phyloP scores from a whole-genome alignment of 352 stramenopile species.

The Aphanomyces euteiches region DNA sequence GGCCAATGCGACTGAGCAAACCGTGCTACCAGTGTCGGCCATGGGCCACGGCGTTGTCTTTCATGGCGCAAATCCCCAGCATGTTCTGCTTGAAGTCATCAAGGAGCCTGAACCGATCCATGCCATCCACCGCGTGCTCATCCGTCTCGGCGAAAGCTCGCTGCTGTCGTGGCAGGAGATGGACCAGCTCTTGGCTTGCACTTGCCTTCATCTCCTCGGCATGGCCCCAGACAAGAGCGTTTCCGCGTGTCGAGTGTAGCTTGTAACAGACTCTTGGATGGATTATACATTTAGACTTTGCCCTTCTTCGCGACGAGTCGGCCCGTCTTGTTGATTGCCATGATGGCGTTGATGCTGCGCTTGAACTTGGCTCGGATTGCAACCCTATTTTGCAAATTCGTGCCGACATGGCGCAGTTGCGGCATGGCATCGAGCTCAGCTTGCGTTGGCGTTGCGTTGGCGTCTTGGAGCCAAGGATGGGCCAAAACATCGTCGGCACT shows the following conservation, averaged over 20 bases:
- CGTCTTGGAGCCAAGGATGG: constrained; percentile 73
- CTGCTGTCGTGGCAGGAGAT: constrained; percentile 12
- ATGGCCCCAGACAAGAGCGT: background rate
- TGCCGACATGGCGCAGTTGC: constrained; percentile 51
- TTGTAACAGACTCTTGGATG: background rate
- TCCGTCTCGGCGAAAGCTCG: constrained; percentile 24
- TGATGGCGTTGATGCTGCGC: constrained; percentile 57
- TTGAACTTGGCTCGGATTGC: constrained; percentile 68
- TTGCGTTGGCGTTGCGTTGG: constrained; percentile 45
- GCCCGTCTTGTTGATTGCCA: constrained; percentile 74
- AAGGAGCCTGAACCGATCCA: constrained; percentile 25
- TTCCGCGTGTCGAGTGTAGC: background rate
- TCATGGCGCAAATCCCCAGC: background rate
- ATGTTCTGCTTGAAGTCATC: constrained; percentile 16
- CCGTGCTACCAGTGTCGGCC: background rate
- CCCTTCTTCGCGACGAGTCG: constrained; percentile 24
- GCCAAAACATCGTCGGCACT: constrained; percentile 55
- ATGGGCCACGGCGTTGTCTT: constrained; percentile 24
- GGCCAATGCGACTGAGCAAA: background rate
- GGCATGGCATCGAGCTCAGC: constrained; percentile 32
- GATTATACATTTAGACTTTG: constrained; percentile 17
- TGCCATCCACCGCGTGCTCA: constrained; percentile 10
- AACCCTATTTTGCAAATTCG: constrained; percentile 68
- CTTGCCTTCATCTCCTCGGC: constrained; percentile 6
- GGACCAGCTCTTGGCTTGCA: constrained; percentile 17